Conservation (phyloP, 139 green algal genomes). For the Tetradesmus obliquus region DNA sequence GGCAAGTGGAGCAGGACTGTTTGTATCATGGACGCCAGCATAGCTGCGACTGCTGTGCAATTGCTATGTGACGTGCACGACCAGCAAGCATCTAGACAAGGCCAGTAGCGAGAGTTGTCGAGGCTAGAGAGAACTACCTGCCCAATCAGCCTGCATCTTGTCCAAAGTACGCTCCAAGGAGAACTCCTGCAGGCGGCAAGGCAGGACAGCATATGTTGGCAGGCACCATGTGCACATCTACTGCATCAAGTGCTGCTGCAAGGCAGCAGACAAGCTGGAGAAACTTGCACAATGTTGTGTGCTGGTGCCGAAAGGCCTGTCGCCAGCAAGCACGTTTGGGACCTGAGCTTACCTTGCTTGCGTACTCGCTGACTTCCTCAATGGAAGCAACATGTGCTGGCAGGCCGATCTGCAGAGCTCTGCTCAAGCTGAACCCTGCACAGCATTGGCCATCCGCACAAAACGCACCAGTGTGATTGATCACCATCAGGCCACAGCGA, state of each 20-base stretch:
- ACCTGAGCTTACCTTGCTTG: conserved; percentile 48
- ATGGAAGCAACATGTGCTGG: conserved; percentile 67
- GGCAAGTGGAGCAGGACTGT: too few relatives aligned
- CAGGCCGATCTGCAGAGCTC: conserved; percentile 77
- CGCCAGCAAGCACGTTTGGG: background rate
- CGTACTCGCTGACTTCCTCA: conserved; percentile 79
- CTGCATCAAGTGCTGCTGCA: background rate
- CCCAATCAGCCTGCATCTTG: conserved; percentile 88
- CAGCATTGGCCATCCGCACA: background rate
- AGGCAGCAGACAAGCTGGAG: background rate
- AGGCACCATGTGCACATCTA: background rate
- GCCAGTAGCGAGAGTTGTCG: too few relatives aligned
- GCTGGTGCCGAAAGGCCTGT: background rate
- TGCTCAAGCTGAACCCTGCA: conserved; percentile 71
- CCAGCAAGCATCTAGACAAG: too few relatives aligned
- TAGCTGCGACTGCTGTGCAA: background rate
- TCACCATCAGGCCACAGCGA: background rate
- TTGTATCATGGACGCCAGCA: background rate
- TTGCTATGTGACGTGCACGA: too few relatives aligned
- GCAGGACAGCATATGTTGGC: background rate
- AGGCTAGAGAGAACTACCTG: background rate
- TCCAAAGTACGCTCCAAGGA: conserved; percentile 80
- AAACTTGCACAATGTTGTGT: background rate
- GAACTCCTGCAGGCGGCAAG: conserved; percentile 61
- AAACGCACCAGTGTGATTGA: background rate